Percentiles rank a stretch among this genome's conserved stretches.
Conservation (phyloP, 2,329 filamentous ascomycete genomes). For the Sporothrix brunneoviolacea region DNA sequence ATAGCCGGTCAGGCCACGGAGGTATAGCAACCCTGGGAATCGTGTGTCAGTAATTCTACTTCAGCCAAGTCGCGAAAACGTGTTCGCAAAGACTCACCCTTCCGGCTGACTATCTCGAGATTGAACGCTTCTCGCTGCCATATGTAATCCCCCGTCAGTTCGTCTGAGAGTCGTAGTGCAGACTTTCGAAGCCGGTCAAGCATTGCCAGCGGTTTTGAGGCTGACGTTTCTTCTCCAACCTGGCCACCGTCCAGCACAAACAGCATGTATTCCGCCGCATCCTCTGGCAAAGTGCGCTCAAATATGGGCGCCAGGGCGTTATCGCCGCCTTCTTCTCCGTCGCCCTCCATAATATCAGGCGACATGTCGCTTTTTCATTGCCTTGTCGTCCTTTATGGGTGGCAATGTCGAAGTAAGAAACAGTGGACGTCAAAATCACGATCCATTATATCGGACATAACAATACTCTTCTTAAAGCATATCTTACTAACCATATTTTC, state of each 20-base stretch:
- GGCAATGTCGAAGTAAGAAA: no score
- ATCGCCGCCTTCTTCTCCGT: not conserved
- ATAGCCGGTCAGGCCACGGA: constrained; percentile 76
- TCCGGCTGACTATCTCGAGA: constrained; percentile 55
- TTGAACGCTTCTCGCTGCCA: constrained; percentile 85
- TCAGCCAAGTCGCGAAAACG: not conserved
- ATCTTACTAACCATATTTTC: no score
- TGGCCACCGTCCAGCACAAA: constrained; percentile 56
- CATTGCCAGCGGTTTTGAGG: constrained; percentile 48
- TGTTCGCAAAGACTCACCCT: constrained; percentile 37
- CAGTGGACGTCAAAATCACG: no score
- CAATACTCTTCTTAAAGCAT: no score
- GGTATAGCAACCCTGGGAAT: constrained; percentile 44
- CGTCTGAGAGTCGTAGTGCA: constrained; percentile 54
- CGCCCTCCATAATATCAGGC: not conserved
- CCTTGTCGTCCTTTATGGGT: no score
- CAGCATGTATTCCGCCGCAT: constrained; percentile 78
- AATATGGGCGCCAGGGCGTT: not conserved
- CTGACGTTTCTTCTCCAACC: constrained; percentile 36
- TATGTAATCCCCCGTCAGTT: constrained; percentile 75
- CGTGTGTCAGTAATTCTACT: not conserved
- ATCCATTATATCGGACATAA: no score
- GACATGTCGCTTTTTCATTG: no score
- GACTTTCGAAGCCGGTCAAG: constrained; percentile 69
- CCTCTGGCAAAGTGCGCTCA: constrained; percentile 55